Base-by-base conservation (phyloP, 2,329 filamentous ascomycete genomes). In the Verticillium nubilum region DNA sequence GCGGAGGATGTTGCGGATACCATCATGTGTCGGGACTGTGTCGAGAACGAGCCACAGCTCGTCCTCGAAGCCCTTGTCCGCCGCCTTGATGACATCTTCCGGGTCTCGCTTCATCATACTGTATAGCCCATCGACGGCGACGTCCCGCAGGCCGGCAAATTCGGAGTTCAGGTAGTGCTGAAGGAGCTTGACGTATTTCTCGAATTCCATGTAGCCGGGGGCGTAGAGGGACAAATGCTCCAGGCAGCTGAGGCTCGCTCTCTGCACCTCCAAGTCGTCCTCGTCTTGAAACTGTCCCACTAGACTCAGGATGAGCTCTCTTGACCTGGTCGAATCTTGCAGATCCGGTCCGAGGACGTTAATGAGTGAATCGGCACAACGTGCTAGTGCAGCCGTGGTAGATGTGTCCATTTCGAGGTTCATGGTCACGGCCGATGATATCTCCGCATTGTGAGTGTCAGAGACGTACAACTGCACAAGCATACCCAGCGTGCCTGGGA, bases 281-380 rank as follows among this genome's bases (percentile, higher is more conserved):
- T 96, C 91, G 54, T 88, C 80, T 63, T 91, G 87, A 67, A 98
- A 95, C 64, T 96, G 89, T 3, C 86, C 83, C 3, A 98, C 88
- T 9, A 99, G 81, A 0, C 88, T 95, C 62, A 98, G 82, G 56
- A 98, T 95, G 58, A 99, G 82, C 69, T 97, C 93, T 65, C 95
- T 82, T n/a, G 92, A 91, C 74, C 96, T 97, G 3, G 86, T 86
- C 64, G 95, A 86, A 68, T 98, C 95, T 73, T 98, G 95, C 25
- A 99, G 78, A 74, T 99, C 96, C 0, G 95, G 95, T 0, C 95
- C 95, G 12, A 99, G 82, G 10, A 99, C 95, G 66, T 98, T 98
- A 76, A 99, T 92, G 26, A 97, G 81, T n/a, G 93, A 95, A 73
- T 98, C 93, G 29, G 97, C 88, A 66, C 92, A 96, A 66, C 92